Percentiles rank a stretch among this genome's conserved stretches.
These are phyloP conservation scores for Flammula alnicola DNA, from an alignment of 1,284 basidiomycete genomes.

Conservation along the genomic window DNA sequence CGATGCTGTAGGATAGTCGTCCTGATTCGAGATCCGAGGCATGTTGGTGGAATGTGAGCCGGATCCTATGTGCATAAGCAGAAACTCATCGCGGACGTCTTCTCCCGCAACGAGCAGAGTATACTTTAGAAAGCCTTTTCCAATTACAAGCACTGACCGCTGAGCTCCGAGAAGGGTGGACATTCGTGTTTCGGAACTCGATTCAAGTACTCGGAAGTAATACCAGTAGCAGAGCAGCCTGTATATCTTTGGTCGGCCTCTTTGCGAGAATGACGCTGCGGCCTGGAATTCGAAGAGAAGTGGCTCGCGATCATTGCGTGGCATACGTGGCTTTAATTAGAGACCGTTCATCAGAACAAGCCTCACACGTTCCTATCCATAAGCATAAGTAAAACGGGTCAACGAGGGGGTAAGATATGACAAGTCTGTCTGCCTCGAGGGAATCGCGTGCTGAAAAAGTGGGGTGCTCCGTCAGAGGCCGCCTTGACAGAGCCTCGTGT, in stretches of 20 bases:
- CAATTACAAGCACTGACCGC: background rate
- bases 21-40: slow-evolving; percentile 1
- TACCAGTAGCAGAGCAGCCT: no score
- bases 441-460: slow-evolving; percentile 5
- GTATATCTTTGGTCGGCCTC: no score
- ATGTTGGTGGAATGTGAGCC: background rate
- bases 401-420: background rate
- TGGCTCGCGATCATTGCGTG: no score
- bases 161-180: no score
- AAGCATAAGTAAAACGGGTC: background rate
- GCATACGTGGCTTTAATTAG: no score
- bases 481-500: slow-evolving; percentile 6
- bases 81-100: no score
- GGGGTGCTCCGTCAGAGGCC: background rate
- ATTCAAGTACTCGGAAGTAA: no score
- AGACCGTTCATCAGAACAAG: background rate
- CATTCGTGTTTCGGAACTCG: no score
- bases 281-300: no score
- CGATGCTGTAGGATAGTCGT: background rate
- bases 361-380: background rate
- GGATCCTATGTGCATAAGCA: background rate
- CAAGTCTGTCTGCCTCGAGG: slow-evolving; percentile 5
- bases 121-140: background rate
- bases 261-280: no score
- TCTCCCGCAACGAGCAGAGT: background rate